Evolutionary conservation across 371 early-diverging fungal species (phyloP), one percentile per base, ranked within the genome.

Genomic region (Haplosporangium sp.): DNA sequence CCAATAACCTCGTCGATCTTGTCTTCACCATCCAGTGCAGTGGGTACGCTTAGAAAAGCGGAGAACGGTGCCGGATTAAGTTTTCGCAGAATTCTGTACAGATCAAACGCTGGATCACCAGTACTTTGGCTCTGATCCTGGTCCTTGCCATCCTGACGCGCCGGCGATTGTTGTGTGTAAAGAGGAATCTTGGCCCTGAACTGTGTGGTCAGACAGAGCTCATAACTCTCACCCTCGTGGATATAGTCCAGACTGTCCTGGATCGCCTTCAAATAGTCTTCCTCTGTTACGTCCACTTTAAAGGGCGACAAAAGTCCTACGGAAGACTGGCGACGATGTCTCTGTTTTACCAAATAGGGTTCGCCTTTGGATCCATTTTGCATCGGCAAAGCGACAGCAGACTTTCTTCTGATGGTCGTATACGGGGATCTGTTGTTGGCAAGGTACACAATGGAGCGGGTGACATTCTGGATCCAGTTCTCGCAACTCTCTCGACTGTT

Each of bases 11-110:
- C 61, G 20, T 64, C 67, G 2, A 51, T 7, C n/a, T 29, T 13
- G 10, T 45, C 23, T 7, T 38, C 43, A 14, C 52, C 21, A 13
- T 61, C 58, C 21, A 43, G 36, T 2, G 82, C 70, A 0, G 67
- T 56, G 11, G 84, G 80, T 67, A 89, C 83, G 20, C 81, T 77
- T 37, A 98, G 41, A 11, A 93, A 87, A 0, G 93, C 91, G 0
- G 92, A 95, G 70, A 92, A 96, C 0, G 99, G 98, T 1, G 98
- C 96, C 11, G 98, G 94, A 69, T 96, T 98, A 58, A 85, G 81
- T 21, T 72, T 81, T 37, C 98, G 87, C 46, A 98, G 64, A 42
- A 85, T 79, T 16, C 67, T 74, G 81, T 96, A 96, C 2, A 95
- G 72, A 4, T 82, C 84, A 67, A 83, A 83, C 7, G 83, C 67